Evolutionary conservation across 2,329 filamentous ascomycete species (phyloP), one percentile per base, ranked within the genome.

Genomic region (Pseudodiploospora longispora): DNA sequence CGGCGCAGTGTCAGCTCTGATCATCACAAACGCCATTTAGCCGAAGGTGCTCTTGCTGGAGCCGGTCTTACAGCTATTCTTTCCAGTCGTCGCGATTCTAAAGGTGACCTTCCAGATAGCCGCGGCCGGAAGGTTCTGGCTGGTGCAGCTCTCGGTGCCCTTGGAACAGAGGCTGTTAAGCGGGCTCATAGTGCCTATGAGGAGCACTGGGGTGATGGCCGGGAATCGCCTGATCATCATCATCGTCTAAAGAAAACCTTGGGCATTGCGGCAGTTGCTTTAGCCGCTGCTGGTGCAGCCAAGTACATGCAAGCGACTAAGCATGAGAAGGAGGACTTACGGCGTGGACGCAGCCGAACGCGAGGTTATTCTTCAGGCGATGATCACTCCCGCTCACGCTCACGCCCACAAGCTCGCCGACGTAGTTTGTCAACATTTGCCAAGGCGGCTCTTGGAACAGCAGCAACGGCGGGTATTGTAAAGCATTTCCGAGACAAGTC

Each of bases 41-140:
- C 79, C 27, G 78, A 81, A 55, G 80, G 80, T n/a, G 80, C 78
- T 7, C 66, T 82, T 10, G 80, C 80, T 29, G 80, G 78, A 10
- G 80, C 80, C 12, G 80, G 79, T 40, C 61, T 80, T 6, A 74
- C 75, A 8, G 80, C 79, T n/a, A 61, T 83, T 3, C 60, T 81
- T 5, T 68, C 73, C 10, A 76, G 74, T 39, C 74, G 77, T 19
- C 70, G 75, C 39, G 69, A 71, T 41, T 68, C 67, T 43, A 62
- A 73, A 3, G 72, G 74, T 40, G 74, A 75, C 27, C 55, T 74
- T 4, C 64, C 64, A 0, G 69, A 75, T 19, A 63, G 76, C 50
- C 71, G 75, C 27, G 76, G 76, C 36, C 71, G 74, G 43, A 80
- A 80, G 54, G 75, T 80, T 30, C 54, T 80, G 10, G 75, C 78